Conservation (phyloP, 805 yeast species). For the Deakozyma indianensis region DNA sequence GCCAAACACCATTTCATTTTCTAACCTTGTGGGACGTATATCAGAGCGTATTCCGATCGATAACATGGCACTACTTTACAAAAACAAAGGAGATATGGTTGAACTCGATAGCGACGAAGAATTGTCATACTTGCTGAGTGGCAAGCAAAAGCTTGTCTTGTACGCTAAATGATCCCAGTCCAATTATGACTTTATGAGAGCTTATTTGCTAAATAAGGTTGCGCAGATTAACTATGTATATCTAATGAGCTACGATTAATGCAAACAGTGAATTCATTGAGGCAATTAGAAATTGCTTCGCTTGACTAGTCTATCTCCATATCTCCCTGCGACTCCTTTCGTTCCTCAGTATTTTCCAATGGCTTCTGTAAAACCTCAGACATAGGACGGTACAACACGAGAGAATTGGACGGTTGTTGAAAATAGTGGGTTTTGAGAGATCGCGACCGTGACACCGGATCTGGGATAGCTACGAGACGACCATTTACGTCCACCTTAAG, state of each 20-base stretch:
- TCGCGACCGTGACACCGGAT: conserved; percentile 1
- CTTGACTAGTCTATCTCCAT: conserved; percentile 4
- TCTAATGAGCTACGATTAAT: conserved; percentile 1
- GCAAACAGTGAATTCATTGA: too few relatives aligned
- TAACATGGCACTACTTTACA: conserved; percentile 15
- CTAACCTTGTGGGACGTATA: conserved; percentile 17
- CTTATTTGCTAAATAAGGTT: not conserved
- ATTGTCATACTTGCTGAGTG: conserved; percentile 15
- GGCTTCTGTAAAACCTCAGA: not conserved
- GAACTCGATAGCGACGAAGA: conserved; percentile 16
- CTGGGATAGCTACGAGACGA: conserved; percentile 8
- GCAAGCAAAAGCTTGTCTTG: conserved; percentile 19
- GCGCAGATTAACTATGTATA: not conserved
- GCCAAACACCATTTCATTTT: conserved; percentile 19
- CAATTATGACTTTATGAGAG: conserved; percentile 2
- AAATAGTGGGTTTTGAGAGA: conserved; percentile 5
- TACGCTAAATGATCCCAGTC: conserved; percentile 11
- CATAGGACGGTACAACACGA: conserved; percentile 7
- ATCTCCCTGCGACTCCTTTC: conserved; percentile 2
- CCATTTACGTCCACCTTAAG: conserved; percentile 6
- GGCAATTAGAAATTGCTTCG: too few relatives aligned
- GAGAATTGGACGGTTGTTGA: conserved; percentile 9
- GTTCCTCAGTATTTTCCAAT: too few relatives aligned
- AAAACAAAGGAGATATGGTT: conserved; percentile 16
- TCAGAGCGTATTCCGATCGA: conserved; percentile 19